Evolutionary conservation across 306 rosid genomes (phyloP), one percentile per base, ranked within the genome.

Genomic region (Rubus parviflorus): DNA sequence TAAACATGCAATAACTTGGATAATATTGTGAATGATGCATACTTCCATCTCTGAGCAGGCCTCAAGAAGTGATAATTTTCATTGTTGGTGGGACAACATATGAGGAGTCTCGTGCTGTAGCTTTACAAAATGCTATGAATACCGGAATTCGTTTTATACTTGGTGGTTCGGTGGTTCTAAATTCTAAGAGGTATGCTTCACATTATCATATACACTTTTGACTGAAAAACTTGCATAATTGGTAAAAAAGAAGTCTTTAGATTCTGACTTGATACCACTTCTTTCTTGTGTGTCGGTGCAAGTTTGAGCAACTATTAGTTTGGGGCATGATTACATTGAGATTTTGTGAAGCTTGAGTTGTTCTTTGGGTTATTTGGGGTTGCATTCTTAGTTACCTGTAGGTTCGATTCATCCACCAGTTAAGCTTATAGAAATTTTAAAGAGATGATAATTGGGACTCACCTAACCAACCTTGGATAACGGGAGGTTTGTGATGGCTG

Each of bases 81-180:
- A 82, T 95, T 80, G 94, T 95, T 70, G 99, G 99, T 56, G 99
- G 97, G 74, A 92, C 99, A 52, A 95, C 97, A 62, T 95, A 95
- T 46, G 99, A 92, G 85, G 99, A 95, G 81, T 87, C 97, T 45
- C 90, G 96, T 20, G 86, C 87, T 70, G 97, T 92, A 85, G 96
- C 97, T 48, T 80, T 89, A 68, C 99, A 89, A 82, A 92, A 95
- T 83, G 87, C 87, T 63, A 87, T 68, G 83, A 92, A 89, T 88
- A 68, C 92, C 42, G 97, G 97, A 56, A 72, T 87, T 81, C 97
- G 96, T 25, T 92, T 95, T 81, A 74, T 92, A 25, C 91, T 95
- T n/a, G 97, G 97, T 64, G 99, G 97, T 54, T 92, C 99, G 43
- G 81, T 85, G 71, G 88, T 92, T 88, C 91, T 90, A 80, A 90